Evolutionary conservation across 2,329 filamentous ascomycete genomes (phyloP).

Genomic region (Aotearoamyces nothofagi): DNA sequence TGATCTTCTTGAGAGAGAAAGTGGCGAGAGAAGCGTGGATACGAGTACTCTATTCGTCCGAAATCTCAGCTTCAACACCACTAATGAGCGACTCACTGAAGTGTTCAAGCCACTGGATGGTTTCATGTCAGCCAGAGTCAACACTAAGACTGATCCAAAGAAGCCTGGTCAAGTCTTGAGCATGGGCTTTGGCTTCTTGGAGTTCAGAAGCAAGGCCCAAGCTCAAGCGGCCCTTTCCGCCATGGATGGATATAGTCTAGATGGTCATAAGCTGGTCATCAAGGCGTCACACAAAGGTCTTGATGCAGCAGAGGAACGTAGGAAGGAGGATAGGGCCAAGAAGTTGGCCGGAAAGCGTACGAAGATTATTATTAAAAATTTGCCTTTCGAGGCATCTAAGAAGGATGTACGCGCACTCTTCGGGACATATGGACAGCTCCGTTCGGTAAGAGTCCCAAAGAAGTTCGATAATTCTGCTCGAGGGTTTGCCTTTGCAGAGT

Average conservation of each 20-base stretch:
- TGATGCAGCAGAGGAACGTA: constrained; percentile 77
- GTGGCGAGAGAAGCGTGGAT: constrained; percentile 36
- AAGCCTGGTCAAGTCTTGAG: constrained; percentile 75
- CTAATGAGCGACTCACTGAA: constrained; percentile 58
- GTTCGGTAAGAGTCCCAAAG: constrained; percentile 84
- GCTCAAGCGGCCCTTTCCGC: constrained; percentile 65
- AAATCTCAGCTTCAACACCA: constrained; percentile 87
- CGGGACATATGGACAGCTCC: constrained; percentile 79
- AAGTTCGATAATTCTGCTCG: constrained; percentile 82
- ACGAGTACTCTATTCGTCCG: constrained; percentile 82
- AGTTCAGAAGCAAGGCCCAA: constrained; percentile 65
- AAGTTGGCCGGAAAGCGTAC: constrained; percentile 63
- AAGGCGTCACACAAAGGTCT: constrained; percentile 75
- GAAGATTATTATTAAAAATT: constrained; percentile 95
- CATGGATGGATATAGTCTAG: constrained; percentile 85
- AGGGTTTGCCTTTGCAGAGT: constrained; percentile 95
- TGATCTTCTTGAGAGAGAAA: constrained; percentile 48
- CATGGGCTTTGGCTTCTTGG: constrained; percentile 94
- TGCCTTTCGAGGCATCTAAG: constrained; percentile 90
- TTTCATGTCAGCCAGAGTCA: constrained; percentile 78
- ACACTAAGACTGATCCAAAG: constrained; percentile 89
- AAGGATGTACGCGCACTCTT: constrained; percentile 82
- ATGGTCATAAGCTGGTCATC: constrained; percentile 72
- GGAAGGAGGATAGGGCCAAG: constrained; percentile 69
- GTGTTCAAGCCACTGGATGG: constrained; percentile 71